phyloP scores from a whole-genome alignment of 176 grass and related monocot genomes.

The Avena sativa region DNA sequence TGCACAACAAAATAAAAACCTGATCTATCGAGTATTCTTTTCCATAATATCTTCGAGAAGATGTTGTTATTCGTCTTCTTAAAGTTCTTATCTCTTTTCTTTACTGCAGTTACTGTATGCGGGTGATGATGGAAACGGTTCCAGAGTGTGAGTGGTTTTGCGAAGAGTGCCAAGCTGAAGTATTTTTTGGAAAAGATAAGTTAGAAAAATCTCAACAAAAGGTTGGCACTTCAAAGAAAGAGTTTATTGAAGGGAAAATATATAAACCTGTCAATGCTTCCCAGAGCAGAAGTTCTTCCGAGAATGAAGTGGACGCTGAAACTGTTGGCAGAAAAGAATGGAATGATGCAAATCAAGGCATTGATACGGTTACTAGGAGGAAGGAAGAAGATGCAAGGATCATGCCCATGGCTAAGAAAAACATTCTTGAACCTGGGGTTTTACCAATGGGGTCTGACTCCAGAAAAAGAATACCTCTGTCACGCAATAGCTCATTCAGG shows the following conservation, averaged over 20 bases:
- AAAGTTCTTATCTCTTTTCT: constrained; percentile 25
- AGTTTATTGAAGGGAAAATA: constrained; percentile 39
- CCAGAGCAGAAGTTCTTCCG: constrained; percentile 40
- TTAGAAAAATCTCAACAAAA: constrained; percentile 50
- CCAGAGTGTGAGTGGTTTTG: constrained; percentile 88
- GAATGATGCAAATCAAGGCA: constrained; percentile 42
- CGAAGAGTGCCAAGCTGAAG: constrained; percentile 84
- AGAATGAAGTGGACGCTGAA: constrained; percentile 53
- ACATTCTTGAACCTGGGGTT: constrained; percentile 36
- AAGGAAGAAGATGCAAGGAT: constrained; percentile 44
- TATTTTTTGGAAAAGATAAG: constrained; percentile 61
- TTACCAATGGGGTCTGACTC: constrained; percentile 32
- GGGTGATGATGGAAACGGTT: constrained; percentile 73
- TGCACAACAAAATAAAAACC: not conserved
- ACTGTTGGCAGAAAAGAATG: constrained; percentile 47
- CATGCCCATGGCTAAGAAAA: constrained; percentile 33
- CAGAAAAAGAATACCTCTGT: constrained; percentile 47
- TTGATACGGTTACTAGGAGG: constrained; percentile 37
- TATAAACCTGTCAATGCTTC: constrained; percentile 25
- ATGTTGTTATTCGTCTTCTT: constrained; percentile 14
- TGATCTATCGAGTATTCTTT: constrained; percentile 11
- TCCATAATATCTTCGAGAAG: constrained; percentile 2
- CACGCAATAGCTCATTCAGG: constrained; percentile 40
- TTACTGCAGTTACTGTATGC: constrained; percentile 91
- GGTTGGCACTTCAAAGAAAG: constrained; percentile 46